These are phyloP conservation scores for Mayamaea pseudoterrestris DNA, from an alignment of 108 stramenopile species.

Conservation along the genomic window DNA sequence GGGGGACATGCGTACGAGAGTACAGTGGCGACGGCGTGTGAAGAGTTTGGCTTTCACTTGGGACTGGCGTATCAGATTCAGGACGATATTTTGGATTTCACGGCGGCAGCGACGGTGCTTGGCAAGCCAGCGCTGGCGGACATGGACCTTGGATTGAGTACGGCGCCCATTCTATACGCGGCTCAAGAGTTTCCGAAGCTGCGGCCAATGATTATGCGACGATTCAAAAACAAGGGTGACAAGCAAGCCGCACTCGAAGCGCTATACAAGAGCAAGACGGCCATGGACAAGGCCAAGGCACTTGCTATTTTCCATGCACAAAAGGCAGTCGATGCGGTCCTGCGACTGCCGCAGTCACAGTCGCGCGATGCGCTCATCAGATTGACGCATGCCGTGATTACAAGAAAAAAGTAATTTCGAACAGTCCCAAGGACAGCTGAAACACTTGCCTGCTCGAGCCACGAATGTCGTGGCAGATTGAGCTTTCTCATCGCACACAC, in stretches of 20 bases:
- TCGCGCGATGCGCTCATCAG: conserved; percentile 79
- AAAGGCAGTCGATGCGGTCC: conserved; percentile 75
- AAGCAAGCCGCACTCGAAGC: conserved; percentile 75
- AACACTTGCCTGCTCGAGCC: too few relatives aligned
- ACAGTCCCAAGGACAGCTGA: too few relatives aligned
- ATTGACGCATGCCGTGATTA: conserved; percentile 82
- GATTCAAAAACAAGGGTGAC: conserved; percentile 91
- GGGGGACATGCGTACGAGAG: conserved; percentile 82
- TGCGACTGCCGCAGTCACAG: conserved; percentile 79
- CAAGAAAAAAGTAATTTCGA: conserved; percentile 85
- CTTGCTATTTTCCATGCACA: conserved; percentile 89
- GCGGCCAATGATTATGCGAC: conserved; percentile 74
- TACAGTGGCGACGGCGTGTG: conserved; percentile 80
- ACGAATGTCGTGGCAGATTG: too few relatives aligned
- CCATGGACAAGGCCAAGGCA: conserved; percentile 78
- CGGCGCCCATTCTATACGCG: conserved; percentile 93
- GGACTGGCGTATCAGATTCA: conserved; percentile 95
- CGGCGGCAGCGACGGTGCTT: conserved; percentile 75
- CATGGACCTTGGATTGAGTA: conserved; percentile 87
- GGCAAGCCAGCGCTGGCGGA: conserved; percentile 77
- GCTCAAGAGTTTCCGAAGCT: conserved; percentile 76
- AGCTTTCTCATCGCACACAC: too few relatives aligned
- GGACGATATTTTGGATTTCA: conserved; percentile 94
- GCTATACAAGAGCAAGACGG: conserved; percentile 64
- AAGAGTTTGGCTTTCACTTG: conserved; percentile 96